Evolutionary conservation across 2,329 filamentous ascomycete species (phyloP), one percentile per base, ranked within the genome.

Genomic region (Botryotinia narcissicola): DNA sequence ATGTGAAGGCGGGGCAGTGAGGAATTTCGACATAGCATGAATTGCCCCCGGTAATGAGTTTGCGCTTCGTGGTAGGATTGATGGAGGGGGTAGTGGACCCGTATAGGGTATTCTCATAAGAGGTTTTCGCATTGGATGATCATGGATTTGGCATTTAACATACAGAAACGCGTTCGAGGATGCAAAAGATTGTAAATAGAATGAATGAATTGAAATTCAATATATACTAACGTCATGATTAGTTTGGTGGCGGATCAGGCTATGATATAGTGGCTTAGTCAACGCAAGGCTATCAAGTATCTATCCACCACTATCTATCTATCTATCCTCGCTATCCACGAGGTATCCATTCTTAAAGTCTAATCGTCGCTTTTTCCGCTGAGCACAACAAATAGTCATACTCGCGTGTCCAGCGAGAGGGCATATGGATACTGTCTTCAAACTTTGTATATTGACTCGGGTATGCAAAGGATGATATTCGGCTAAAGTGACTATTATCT

Each of bases 91-190:
- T 72, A 98, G 87, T 60, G 93, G 91, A 77, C 93, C 90, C 80
- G 94, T 97, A 82, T 95, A 98, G 74, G 95, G 95, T 79, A 98
- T 97, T 78, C 94, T 91, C 84, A 97, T 91, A 74, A 94, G 88
- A 79, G 91, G 88, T 82, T 89, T 92, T 82, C 87, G 87, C 90
- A 92, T 91, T 79, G 76, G 73, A 59, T 59, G 44, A 42, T 66
- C 61, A 72, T 68, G 70, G 40, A 60, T 60, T 29, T 57, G 14
- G n/a, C n/a, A 57, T 57, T 29, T 25, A 42, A 32, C 16, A 64
- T 46, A 20, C 42, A 57, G 48, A 60, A 40, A 40, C 62, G 51
- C 61, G 70, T 32, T 68, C 70, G 67, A 60, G 60, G 42, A 35
- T 48, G 40, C 44, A 42, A 51, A 51, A 68, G 29, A 48, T 59